These are phyloP conservation scores for Syncephalis plumigaleata DNA, from an alignment of 371 early-diverging fungal genomes.

Conservation along the genomic window DNA sequence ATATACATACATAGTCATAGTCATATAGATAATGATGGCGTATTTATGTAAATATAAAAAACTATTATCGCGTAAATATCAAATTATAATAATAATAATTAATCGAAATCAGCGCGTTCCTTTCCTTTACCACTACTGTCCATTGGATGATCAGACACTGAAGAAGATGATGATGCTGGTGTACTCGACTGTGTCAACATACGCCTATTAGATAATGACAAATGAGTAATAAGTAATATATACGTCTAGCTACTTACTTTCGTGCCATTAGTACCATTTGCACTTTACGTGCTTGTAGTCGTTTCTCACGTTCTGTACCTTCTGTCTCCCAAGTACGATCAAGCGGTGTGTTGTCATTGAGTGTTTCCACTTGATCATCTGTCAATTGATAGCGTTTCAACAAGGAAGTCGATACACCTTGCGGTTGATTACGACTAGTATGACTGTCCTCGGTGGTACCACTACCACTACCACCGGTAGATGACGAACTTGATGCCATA, in stretches of 20 bases:
- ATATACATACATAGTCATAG: too few species aligned
- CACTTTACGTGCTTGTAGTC: slow-evolving; percentile 64
- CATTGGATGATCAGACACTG: too few species aligned
- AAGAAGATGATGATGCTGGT: too few species aligned
- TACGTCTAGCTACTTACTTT: slow-evolving; percentile 21
- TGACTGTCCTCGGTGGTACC: slow-evolving; percentile 20
- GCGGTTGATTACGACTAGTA: slow-evolving; percentile 26
- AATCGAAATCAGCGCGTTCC: too few species aligned
- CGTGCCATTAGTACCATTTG: slow-evolving; percentile 77
- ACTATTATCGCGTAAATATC: too few species aligned
- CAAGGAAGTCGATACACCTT: slow-evolving; percentile 13
- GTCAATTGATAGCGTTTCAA: slow-evolving; percentile 40
- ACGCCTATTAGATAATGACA: background rate
- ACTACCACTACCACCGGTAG: slow-evolving; percentile 11
- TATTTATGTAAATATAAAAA: too few species aligned
- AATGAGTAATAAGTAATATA: background rate
- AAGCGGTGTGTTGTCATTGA: too few species aligned
- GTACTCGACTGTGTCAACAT: too few species aligned
- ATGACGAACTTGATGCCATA: slow-evolving; percentile 11
- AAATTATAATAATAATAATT: too few species aligned
- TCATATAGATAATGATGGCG: too few species aligned
- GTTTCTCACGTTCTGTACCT: slow-evolving; percentile 52
- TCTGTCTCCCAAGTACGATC: slow-evolving; percentile 41
- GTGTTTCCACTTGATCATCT: too few species aligned
- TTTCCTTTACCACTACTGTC: too few species aligned